Evolutionary conservation across 164 flowering plant genomes (phyloP).

Genomic region (Aristolochia californica): DNA sequence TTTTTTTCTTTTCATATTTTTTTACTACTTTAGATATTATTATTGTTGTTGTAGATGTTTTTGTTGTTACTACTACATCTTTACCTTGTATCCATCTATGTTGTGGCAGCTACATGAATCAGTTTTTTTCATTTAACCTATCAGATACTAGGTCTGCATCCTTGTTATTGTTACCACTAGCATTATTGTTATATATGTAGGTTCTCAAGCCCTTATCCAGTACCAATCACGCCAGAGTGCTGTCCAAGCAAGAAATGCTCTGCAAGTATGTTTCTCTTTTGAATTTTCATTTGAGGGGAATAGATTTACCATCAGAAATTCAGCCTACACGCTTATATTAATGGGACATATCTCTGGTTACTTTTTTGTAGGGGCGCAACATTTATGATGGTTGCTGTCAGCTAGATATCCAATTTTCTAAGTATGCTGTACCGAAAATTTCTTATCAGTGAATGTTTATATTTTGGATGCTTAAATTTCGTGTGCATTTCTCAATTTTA

Average conservation of each 20-base stretch:
- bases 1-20: no score
- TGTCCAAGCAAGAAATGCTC: conserved; percentile 61
- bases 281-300: neutral
- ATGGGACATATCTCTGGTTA: neutral
- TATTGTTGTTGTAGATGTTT: conserved; percentile 2
- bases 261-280: conserved; percentile 49
- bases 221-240: conserved; percentile 76
- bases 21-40: neutral
- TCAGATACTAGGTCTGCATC: neutral
- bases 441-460: neutral
- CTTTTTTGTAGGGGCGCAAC: conserved; percentile 67
- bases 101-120: neutral
- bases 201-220: conserved; percentile 95
- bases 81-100: neutral
- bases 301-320: neutral
- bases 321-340: neutral
- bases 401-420: conserved; percentile 92
- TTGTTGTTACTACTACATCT: neutral
- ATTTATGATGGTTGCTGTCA: conserved; percentile 99
- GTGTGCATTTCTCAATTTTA: neutral
- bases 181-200: conserved; percentile 25
- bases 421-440: conserved; percentile 39
- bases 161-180: neutral
- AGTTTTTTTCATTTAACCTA: neutral
- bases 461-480: conserved; percentile 1